Evolutionary conservation across 225 moss, liverwort and hornwort genomes (phyloP), one percentile per base, ranked within the genome.

Genomic region (Sphagnum tenellum): DNA sequence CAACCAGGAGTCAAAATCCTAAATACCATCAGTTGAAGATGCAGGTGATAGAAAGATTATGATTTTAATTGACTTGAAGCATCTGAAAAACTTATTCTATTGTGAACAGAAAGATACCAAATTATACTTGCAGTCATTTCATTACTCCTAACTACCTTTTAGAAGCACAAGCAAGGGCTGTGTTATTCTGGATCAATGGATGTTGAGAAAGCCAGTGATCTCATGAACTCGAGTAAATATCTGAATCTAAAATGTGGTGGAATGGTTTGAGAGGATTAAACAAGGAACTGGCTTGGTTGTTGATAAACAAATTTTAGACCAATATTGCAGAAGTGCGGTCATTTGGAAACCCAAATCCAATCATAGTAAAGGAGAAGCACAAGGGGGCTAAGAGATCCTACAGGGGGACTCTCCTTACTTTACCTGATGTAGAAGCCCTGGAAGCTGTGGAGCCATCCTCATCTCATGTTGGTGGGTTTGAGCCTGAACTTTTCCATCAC

Each of bases 391-490:
- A 79, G 62, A 67, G 79, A 65, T 11, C 12, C 61, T 61, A 45
- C 61, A 61, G 61, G n/a, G 82, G 75, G 3, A 61, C 74, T 54
- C 79, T 76, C 2, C 71, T 79, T 9, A 65, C 79, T 46, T 78
- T 79, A 7, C 76, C 78, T 48, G 76, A 79, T 59, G 76, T 76
- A 69, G 82, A 69, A 62, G 78, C 75, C 48, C 56, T 78, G 48
- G 82, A 82, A 58, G 48, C 78, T 12, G 82, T 78, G 60, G 78
- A 82, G 73, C 82, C 73, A 53, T 78, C 82, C 46, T 75, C 82
- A 4, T 82, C 82, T 78, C 78, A 78, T 64, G 78, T 78, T 69
- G 82, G 82, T 82, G 73, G 69, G 82, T 64, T 60, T 49, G 29
- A 29, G 29, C 29, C 29, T 29, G 29, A 29, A 29, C 29, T 29